A percentile compares a stretch with the other conserved stretches of the same genome.
Conservation (phyloP, 495 filamentous ascomycete species). For the Glonium stellatum region DNA sequence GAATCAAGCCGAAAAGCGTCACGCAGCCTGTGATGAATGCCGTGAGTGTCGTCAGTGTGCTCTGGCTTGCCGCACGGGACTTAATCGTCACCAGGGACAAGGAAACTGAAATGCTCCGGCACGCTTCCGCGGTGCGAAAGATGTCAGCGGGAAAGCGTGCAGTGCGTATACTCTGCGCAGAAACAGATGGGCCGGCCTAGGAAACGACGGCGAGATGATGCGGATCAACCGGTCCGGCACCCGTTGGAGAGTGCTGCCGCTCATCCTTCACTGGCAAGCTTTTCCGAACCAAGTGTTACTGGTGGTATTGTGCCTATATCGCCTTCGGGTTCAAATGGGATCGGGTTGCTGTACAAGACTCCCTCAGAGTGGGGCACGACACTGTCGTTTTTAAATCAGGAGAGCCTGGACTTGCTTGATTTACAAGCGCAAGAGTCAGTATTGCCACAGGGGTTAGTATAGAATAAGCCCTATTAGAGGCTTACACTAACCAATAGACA, state of each 20-base stretch:
- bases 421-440: neutral
- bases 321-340: neutral
- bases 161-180: slow-evolving; percentile 35
- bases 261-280: neutral
- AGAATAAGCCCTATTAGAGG: neutral
- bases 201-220: slow-evolving; percentile 30
- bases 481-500: neutral
- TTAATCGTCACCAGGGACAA: slow-evolving; percentile 20
- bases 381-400: neutral
- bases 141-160: slow-evolving; percentile 30
- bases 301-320: slow-evolving; percentile 8
- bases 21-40: slow-evolving; percentile 35
- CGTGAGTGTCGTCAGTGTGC: slow-evolving; percentile 21
- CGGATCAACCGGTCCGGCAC: neutral
- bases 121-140: slow-evolving; percentile 26
- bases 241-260: neutral
- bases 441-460: neutral
- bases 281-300: slow-evolving; percentile 1
- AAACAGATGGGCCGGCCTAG: slow-evolving; percentile 36
- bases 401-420: neutral
- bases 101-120: slow-evolving; percentile 37
- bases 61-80: neutral
- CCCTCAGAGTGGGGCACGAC: neutral
- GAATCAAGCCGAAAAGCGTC: slow-evolving; percentile 20
- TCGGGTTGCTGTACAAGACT: neutral